These are phyloP conservation scores for Ceratobasidium sp. DNA, from an alignment of 1,284 basidiomycete species.

Conservation along the genomic window DNA sequence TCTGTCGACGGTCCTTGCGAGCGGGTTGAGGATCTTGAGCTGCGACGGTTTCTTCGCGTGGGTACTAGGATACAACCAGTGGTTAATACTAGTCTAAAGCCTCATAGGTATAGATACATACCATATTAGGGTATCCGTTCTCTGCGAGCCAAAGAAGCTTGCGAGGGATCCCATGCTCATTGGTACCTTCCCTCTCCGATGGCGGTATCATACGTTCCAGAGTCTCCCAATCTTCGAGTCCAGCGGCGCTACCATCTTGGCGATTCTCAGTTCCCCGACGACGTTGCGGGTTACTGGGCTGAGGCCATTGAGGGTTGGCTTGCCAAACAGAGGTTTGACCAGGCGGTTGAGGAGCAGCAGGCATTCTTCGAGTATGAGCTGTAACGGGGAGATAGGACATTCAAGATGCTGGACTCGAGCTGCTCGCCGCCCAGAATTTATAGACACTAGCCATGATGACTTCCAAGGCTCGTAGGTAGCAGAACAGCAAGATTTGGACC, in stretches of 20 bases:
- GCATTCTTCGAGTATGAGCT: background rate
- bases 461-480: constrained; percentile 19
- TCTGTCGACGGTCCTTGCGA: constrained; percentile 4
- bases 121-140: constrained; percentile 8
- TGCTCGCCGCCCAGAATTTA: background rate
- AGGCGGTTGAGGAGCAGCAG: constrained; percentile 1
- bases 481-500: background rate
- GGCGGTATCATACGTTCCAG: constrained; percentile 6
- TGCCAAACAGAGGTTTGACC: background rate
- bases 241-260: background rate
- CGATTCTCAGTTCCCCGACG: background rate
- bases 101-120: background rate
- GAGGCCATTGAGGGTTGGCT: background rate
- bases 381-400: constrained; percentile 25
- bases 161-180: constrained; percentile 18
- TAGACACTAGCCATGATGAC: constrained; percentile 12
- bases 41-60: constrained; percentile 18
- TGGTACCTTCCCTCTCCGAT: constrained; percentile 10
- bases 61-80: background rate
- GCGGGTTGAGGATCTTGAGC: background rate
- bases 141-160: constrained; percentile 33
- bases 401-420: background rate
- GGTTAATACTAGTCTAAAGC: background rate
- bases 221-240: background rate
- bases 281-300: background rate